phyloP scores from a whole-genome alignment of 257 asterid species.

The Fraxinus pennsylvanica region DNA sequence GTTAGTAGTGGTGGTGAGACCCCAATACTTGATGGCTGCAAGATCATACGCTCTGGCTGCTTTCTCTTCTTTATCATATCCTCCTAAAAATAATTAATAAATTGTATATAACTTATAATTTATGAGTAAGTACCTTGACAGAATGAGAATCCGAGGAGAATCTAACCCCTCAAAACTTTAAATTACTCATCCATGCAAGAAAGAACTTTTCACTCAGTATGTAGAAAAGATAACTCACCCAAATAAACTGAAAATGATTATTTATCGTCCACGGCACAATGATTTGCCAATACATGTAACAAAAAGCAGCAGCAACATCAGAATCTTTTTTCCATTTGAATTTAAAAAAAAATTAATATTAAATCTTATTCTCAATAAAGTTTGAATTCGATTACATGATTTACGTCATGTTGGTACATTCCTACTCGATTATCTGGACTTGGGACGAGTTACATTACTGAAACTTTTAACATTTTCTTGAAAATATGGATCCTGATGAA shows the following conservation, averaged over 20 bases:
- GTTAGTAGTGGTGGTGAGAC: slow-evolving; percentile 76
- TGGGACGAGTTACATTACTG: too few species aligned
- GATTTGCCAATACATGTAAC: slow-evolving; percentile 49
- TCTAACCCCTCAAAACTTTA: slow-evolving; percentile 20
- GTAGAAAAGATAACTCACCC: slow-evolving; percentile 47
- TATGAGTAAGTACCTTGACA: not conserved
- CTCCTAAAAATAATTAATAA: slow-evolving; percentile 44
- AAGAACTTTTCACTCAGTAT: not conserved
- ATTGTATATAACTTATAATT: slow-evolving; percentile 3
- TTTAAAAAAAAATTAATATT: too few species aligned
- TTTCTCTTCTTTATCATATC: slow-evolving; percentile 90
- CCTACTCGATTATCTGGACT: too few species aligned
- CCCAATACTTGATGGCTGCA: slow-evolving; percentile 93
- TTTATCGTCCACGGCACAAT: slow-evolving; percentile 43
- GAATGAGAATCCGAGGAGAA: slow-evolving; percentile 51
- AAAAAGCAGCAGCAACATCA: slow-evolving; percentile 40
- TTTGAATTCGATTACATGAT: too few species aligned
- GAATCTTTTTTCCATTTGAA: too few species aligned
- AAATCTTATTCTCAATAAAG: too few species aligned
- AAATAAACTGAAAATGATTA: slow-evolving; percentile 70
- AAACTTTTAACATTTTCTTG: too few species aligned
- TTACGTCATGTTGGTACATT: too few species aligned
- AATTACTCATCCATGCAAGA: slow-evolving; percentile 19
- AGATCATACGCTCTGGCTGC: slow-evolving; percentile 94
- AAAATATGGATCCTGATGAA: not conserved